Percentiles rank a stretch among this genome's conserved stretches.
phyloP scores from a whole-genome alignment of 371 early-diverging fungal genomes.

The Chytridium lagenaria region DNA sequence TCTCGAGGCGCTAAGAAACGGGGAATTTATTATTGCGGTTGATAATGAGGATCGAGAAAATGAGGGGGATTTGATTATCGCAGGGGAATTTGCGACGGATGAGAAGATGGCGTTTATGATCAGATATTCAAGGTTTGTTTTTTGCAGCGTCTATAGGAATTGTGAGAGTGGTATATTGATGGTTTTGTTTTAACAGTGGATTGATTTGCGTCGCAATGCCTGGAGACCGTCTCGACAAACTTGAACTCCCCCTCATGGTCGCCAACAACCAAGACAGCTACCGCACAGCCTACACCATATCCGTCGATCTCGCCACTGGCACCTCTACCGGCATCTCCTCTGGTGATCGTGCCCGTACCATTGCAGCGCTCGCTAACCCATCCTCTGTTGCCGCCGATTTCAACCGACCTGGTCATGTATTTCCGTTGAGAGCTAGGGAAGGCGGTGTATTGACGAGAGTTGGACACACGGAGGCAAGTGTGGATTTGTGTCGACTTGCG shows the following conservation, averaged over 20 bases:
- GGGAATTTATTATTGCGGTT: conserved; percentile 89
- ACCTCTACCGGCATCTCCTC: conserved; percentile 97
- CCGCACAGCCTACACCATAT: conserved; percentile 92
- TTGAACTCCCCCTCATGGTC: conserved; percentile 93
- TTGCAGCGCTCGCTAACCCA: conserved; percentile 75
- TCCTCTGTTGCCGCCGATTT: conserved; percentile 74
- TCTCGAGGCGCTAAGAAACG: conserved; percentile 71
- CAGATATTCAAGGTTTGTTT: conserved; percentile 80
- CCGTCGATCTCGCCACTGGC: conserved; percentile 75
- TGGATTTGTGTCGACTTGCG: conserved; percentile 88
- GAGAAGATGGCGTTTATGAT: conserved; percentile 94
- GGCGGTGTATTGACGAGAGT: conserved; percentile 83
- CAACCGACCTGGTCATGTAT: conserved; percentile 90
- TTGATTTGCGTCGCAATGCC: conserved; percentile 88
- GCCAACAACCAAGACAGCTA: conserved; percentile 82
- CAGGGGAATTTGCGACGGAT: conserved; percentile 86
- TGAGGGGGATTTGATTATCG: conserved; percentile 96
- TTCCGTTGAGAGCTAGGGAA: conserved; percentile 83
- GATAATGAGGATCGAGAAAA: conserved; percentile 98
- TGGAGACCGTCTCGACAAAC: conserved; percentile 75
- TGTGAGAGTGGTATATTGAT: too few relatives aligned
- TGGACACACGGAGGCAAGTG: conserved; percentile 94
- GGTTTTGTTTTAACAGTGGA: conserved; percentile 69
- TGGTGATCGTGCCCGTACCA: conserved; percentile 84
- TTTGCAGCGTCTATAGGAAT: background rate